Evolutionary conservation across 2,329 filamentous ascomycete genomes (phyloP), one percentile per base, ranked within the genome.

Genomic region (Paraphoma chrysanthemicola): DNA sequence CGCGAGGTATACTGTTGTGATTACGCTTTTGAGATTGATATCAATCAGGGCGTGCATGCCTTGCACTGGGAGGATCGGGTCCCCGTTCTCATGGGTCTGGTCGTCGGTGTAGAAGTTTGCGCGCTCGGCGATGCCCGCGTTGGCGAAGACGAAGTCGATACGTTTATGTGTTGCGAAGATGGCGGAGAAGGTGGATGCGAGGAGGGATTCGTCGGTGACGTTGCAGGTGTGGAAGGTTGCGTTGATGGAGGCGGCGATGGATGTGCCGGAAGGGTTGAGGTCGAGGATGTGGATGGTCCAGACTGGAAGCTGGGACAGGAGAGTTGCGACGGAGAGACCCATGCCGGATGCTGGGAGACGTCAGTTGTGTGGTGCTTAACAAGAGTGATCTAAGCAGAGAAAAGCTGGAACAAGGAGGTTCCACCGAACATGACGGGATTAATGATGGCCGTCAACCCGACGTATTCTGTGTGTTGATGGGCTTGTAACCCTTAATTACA

Each of bases 91-190:
- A 44, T 11, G 9, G 11, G 14, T 36, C 14, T 36, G 33, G 14
- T 36, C 53, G 42, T 8, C 44, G 54, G 42, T 64, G 63, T 74
- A 80, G 67, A 79, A 79, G 51, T 76, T 78, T 31, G 64, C 56
- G 29, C 71, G 67, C 53, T 80, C 78, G 16, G 79, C 66, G 39
- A 81, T 73, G 7, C 80, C 80, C 2, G 80, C 80, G 53, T 82
- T 82, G 28, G 78, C 80, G 62, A 82, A 82, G 46, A 82, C 79
- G 57, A 82, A 80, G 66, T 82, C 80, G 7, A 82, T 51, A 10
- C 74, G 62, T n/a, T 66, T 63, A 23, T 65, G 54, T 10, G 67
- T 51, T 10, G 68, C 47, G 66, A 75, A 80, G 17, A 74, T 64
- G 14, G 59, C 58, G 30, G 79, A 65, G 60, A 81, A 81, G 18